Evolutionary conservation across 2,329 filamentous ascomycete genomes (phyloP).

Genomic region (Diplodia sapinea): DNA sequence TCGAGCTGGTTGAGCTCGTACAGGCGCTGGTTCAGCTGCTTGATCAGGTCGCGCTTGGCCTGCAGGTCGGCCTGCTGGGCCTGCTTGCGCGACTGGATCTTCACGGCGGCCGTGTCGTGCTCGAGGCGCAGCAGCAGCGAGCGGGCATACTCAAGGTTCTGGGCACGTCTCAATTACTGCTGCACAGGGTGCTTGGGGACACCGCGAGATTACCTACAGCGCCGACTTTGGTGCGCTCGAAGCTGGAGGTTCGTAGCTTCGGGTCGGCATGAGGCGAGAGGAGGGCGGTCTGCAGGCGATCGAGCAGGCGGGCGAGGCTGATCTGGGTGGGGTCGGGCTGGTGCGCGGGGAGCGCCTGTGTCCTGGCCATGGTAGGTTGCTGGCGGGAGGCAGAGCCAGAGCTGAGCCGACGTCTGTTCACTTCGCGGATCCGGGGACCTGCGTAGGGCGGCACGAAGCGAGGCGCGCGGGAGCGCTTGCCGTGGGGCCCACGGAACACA

Average conservation of each 20-base stretch:
- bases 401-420: conserved; percentile 20
- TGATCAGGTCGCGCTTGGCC: conserved; percentile 68
- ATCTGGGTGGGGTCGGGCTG: conserved; percentile 38
- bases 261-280: conserved; percentile 66
- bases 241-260: conserved; percentile 65
- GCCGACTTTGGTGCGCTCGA: conserved; percentile 67
- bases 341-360: conserved; percentile 21
- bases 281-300: conserved; percentile 69
- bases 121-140: conserved; percentile 72
- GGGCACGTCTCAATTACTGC: conserved; percentile 8
- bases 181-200: neutral
- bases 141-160: conserved; percentile 77
- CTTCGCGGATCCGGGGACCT: conserved; percentile 31
- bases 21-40: conserved; percentile 69
- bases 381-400: neutral
- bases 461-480: neutral
- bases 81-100: conserved; percentile 63
- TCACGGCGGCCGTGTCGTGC: conserved; percentile 67
- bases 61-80: conserved; percentile 69
- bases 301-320: conserved; percentile 68
- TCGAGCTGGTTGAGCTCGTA: conserved; percentile 70
- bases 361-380: conserved; percentile 17
- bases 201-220: conserved; percentile 52
- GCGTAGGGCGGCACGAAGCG: conserved; percentile 4
- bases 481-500: neutral